Evolutionary conservation across 2,329 filamentous ascomycete species (phyloP).

Genomic region (Albifimbria verrucaria): DNA sequence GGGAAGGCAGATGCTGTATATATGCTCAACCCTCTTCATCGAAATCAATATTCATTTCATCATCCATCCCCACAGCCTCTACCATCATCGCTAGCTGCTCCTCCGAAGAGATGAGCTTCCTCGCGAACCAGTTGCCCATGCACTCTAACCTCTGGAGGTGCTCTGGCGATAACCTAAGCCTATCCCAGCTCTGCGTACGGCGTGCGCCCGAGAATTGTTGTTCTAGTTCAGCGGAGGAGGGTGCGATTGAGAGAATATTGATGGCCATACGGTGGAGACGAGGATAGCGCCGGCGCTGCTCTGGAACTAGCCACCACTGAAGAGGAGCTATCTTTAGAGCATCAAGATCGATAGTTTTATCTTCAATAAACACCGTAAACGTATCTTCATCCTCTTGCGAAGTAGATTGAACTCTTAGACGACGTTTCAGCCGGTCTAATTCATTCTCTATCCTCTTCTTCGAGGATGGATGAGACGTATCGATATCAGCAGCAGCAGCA

Average conservation of each 20-base stretch:
- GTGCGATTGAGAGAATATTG: slow-evolving; percentile 2
- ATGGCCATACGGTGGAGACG: neutral
- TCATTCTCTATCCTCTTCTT: neutral
- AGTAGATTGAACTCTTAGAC: neutral
- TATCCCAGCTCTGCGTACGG: neutral
- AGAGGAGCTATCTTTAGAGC: slow-evolving; percentile 2
- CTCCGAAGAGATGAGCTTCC: neutral
- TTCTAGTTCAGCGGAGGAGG: neutral
- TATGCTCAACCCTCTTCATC: neutral
- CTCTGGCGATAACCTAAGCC: neutral
- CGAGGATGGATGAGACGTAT: neutral
- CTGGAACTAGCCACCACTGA: slow-evolving; percentile 1
- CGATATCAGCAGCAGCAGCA: neutral
- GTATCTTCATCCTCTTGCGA: neutral
- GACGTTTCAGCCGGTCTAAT: neutral
- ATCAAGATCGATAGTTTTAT: slow-evolving; percentile 2
- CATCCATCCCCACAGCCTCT: neutral
- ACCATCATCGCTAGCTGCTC: neutral
- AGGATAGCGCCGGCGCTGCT: neutral
- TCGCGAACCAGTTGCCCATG: neutral
- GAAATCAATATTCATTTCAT: neutral
- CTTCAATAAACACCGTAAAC: neutral
- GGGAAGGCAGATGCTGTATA: neutral
- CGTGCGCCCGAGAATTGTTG: neutral
- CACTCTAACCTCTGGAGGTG: neutral